These are phyloP conservation scores for Blumeriella jaapii DNA, from an alignment of 2,329 filamentous ascomycete genomes.

Conservation along the genomic window DNA sequence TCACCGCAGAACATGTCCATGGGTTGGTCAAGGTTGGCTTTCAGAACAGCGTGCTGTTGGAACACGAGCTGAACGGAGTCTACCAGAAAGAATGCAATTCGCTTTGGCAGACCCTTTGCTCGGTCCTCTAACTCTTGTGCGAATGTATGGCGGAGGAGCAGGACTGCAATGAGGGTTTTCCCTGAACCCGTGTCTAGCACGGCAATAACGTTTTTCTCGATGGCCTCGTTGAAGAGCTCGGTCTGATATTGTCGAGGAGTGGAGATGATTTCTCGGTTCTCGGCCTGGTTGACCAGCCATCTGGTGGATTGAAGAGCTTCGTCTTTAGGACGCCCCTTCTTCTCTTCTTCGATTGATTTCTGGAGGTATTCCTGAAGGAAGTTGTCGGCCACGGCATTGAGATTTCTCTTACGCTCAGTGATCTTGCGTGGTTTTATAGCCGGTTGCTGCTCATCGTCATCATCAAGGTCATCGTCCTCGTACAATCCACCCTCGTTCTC, in stretches of 20 bases:
- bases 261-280: constrained; percentile 47
- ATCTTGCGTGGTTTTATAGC: constrained; percentile 28
- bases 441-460: constrained; percentile 19
- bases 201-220: constrained; percentile 75
- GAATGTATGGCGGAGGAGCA: constrained; percentile 67
- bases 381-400: constrained; percentile 39
- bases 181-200: constrained; percentile 93
- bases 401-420: constrained; percentile 37
- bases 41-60: constrained; percentile 76
- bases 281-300: constrained; percentile 26
- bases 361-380: constrained; percentile 28
- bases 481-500: constrained; percentile 12
- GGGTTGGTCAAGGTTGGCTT: constrained; percentile 66
- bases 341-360: constrained; percentile 22
- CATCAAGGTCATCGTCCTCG: constrained; percentile 15
- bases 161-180: constrained; percentile 89
- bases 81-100: constrained; percentile 76
- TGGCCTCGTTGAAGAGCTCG: constrained; percentile 83
- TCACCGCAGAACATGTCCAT: constrained; percentile 65
- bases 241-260: constrained; percentile 83
- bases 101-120: constrained; percentile 42
- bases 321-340: constrained; percentile 11
- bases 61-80: constrained; percentile 84
- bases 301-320: constrained; percentile 22
- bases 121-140: constrained; percentile 67